These are phyloP conservation scores for Trichophyton schoenleinii DNA, from an alignment of 2,329 filamentous ascomycete genomes.

Conservation along the genomic window DNA sequence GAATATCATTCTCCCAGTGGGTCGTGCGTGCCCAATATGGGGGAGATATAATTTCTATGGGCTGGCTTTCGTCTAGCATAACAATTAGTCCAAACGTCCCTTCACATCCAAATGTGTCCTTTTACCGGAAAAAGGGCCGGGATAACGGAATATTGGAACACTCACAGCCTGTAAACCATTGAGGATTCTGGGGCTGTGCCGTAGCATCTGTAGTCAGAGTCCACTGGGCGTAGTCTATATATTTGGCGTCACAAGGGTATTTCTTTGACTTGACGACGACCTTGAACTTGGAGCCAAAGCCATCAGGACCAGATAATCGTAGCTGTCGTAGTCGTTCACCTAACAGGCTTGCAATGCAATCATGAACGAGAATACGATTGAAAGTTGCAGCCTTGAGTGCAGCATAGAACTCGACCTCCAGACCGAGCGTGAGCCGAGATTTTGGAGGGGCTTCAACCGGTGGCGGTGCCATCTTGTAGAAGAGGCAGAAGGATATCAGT, in stretches of 20 bases:
- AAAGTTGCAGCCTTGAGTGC: conserved; percentile 11
- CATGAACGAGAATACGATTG: conserved; percentile 2
- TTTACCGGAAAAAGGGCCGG: background rate
- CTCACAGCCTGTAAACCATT: conserved; percentile 13
- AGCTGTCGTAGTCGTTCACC: conserved; percentile 6
- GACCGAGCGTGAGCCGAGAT: conserved; percentile 11
- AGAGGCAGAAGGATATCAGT: background rate
- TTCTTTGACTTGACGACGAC: conserved; percentile 3
- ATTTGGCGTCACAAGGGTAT: background rate
- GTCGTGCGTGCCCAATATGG: conserved; percentile 6
- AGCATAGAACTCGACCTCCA: conserved; percentile 13
- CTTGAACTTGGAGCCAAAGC: conserved; percentile 6
- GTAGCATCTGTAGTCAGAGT: conserved; percentile 9
- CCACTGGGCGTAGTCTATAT: conserved; percentile 9
- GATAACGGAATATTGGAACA: background rate
- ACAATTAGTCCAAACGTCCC: background rate
- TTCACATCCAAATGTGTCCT: background rate
- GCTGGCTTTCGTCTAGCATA: conserved; percentile 10
- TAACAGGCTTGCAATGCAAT: conserved; percentile 8
- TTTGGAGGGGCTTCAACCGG: background rate
- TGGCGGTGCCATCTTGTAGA: background rate
- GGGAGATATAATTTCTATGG: conserved; percentile 13
- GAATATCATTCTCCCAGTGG: conserved; percentile 12
- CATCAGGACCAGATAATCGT: conserved; percentile 6
- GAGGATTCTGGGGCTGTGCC: conserved; percentile 5